Evolutionary conservation across 164 flowering plant species (phyloP).

Genomic region (Stephania yunnanensis): DNA sequence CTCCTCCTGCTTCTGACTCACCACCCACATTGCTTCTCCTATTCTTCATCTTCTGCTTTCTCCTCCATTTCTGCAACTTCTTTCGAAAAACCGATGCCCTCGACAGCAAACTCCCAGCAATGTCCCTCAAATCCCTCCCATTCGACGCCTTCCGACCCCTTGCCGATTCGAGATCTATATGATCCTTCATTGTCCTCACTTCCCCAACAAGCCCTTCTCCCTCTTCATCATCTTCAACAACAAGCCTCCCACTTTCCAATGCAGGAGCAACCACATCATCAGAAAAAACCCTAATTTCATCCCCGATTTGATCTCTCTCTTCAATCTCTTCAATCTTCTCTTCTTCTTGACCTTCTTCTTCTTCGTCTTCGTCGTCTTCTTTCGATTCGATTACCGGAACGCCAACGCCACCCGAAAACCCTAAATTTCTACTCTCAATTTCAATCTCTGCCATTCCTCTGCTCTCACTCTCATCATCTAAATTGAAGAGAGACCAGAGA

Average conservation of each 20-base stretch:
- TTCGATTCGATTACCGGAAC: conserved; percentile 32
- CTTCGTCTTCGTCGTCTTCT: conserved; percentile 27
- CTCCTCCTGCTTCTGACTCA: conserved; percentile 1
- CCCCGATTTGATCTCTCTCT: conserved; percentile 8
- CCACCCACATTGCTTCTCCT: conserved; percentile 7
- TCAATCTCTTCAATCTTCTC: not conserved
- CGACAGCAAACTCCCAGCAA: conserved; percentile 64
- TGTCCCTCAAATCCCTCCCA: conserved; percentile 56
- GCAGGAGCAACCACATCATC: not conserved
- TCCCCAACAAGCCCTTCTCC: conserved; percentile 30
- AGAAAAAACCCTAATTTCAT: conserved; percentile 12
- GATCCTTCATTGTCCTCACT: conserved; percentile 80
- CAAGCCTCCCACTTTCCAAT: not conserved
- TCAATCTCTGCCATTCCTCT: conserved; percentile 16
- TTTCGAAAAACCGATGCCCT: conserved; percentile 84
- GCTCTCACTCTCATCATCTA: conserved; percentile 39
- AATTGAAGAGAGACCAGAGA: conserved; percentile 51
- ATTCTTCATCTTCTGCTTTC: conserved; percentile 66
- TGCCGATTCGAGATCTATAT: conserved; percentile 65
- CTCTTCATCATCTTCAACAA: conserved; percentile 14
- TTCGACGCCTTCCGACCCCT: conserved; percentile 34
- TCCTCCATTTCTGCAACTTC: conserved; percentile 82
- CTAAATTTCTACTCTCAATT: conserved; percentile 33
- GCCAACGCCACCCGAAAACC: conserved; percentile 29
- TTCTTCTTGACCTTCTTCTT: conserved; percentile 12